These are phyloP conservation scores for Themeda triandra DNA, from an alignment of 176 grass and related monocot species.

Conservation along the genomic window DNA sequence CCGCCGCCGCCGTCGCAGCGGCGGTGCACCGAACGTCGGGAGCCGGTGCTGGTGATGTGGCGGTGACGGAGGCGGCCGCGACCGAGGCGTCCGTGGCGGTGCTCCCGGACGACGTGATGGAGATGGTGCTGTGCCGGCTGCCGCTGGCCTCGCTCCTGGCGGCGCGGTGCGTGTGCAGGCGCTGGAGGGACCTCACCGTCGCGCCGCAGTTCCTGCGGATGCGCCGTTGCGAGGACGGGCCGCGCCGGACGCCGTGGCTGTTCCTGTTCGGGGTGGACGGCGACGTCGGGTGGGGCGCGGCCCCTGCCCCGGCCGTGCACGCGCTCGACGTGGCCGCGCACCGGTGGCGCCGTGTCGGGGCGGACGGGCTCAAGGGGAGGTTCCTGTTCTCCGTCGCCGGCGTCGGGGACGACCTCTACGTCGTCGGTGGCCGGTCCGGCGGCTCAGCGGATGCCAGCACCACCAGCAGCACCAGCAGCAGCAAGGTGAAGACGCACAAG, in stretches of 20 bases:
- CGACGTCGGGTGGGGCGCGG: constrained; percentile 42
- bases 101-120: constrained; percentile 83
- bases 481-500: constrained; percentile 59
- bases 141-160: constrained; percentile 66
- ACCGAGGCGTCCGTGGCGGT: constrained; percentile 10
- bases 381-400: constrained; percentile 65
- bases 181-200: constrained; percentile 75
- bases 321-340: constrained; percentile 66
- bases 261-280: constrained; percentile 68
- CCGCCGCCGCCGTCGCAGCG: neutral
- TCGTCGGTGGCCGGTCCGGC: constrained; percentile 62
- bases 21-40: neutral
- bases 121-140: constrained; percentile 73
- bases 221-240: constrained; percentile 43
- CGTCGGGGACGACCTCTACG: constrained; percentile 59
- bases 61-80: neutral
- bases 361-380: constrained; percentile 41
- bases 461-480: neutral
- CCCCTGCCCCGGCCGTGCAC: constrained; percentile 45
- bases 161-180: constrained; percentile 74
- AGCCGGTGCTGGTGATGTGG: neutral
- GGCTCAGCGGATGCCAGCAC: constrained; percentile 14
- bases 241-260: constrained; percentile 53
- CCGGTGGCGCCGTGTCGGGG: constrained; percentile 50
- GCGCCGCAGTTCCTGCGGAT: constrained; percentile 57